Base-by-base conservation (phyloP, 2,329 filamentous ascomycete genomes). In the Clarireedia monteithiana region DNA sequence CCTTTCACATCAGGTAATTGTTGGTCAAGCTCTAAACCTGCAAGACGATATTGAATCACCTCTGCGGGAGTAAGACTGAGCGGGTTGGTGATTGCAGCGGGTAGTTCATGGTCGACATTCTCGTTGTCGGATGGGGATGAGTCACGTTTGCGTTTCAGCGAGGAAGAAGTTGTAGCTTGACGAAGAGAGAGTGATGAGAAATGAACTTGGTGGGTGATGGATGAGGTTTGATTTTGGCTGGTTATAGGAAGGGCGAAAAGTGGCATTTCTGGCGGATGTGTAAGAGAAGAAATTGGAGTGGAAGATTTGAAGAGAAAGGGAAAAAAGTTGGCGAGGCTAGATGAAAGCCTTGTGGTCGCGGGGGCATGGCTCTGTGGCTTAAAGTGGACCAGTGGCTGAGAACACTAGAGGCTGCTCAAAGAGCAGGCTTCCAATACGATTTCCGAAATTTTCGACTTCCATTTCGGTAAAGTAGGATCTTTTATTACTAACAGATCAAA, bases 1-100 rank as follows among this genome's bases (percentile, higher is more conserved):
- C 72, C 67, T 0, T 69, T 71, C 3, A 55, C 53, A 44, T 47
- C 47, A 7, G 70, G 79, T 39, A 72, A 68, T 60, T 68, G 71
- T 26, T 81, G 74, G 49, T 74, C 68, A 10, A 78, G 71, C 5
- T 72, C 67, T 36, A 83, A 69, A 4, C 82, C 82, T 3, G 81
- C 82, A 2, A 78, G 62, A 27, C 71, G 67, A 53, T 84, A 76
- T 63, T 85, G 82, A 46, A 67, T 70, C 50, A 82, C 75, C 38
- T 77, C 75, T 50, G 71, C 67, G 0, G 77, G 78, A 2, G 75
- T 71, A 61, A 84, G 76, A 63, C 79, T 82, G 62, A 78, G 72
- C 1, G 81, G 80, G 64, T 83, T 82, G 66, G 79, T 69, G 14
- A 60, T 57, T 20, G 59, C 62, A 3, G 61, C 59, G 39, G 52